A percentile compares a stretch with the other conserved stretches of the same genome.
These are phyloP conservation scores for Vickermania spadyakhi DNA, from an alignment of 208 protist genomes.

Conservation along the genomic window DNA sequence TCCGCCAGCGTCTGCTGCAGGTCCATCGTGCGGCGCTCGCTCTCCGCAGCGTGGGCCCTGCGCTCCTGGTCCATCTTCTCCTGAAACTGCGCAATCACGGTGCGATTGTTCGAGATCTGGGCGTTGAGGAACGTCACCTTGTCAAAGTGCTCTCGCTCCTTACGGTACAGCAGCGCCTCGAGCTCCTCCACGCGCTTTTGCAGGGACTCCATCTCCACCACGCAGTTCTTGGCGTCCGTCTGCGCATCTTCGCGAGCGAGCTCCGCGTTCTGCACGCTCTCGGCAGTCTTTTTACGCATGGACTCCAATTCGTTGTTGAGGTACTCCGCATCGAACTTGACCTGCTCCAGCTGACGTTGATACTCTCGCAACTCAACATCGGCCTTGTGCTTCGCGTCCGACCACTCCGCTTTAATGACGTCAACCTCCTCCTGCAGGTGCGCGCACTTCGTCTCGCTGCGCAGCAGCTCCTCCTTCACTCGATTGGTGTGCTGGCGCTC, in stretches of 20 bases:
- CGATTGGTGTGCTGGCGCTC: conserved; percentile 18
- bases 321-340: conserved; percentile 75
- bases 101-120: conserved; percentile 74
- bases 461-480: conserved; percentile 26
- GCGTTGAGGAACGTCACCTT: conserved; percentile 84
- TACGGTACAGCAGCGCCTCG: conserved; percentile 43
- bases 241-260: conserved; percentile 13
- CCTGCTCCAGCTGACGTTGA: conserved; percentile 69
- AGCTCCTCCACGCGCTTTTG: conserved; percentile 59
- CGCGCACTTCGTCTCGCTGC: conserved; percentile 24
- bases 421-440: conserved; percentile 42
- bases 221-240: conserved; percentile 17
- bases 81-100: conserved; percentile 56
- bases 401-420: conserved; percentile 19
- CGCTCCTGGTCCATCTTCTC: conserved; percentile 42
- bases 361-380: conserved; percentile 55
- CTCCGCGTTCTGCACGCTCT: conserved; percentile 26
- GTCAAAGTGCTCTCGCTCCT: conserved; percentile 75
- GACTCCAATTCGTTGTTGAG: conserved; percentile 53
- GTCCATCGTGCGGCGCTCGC: conserved; percentile 19
- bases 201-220: conserved; percentile 50
- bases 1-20: conserved; percentile 21
- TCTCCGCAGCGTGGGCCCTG: conserved; percentile 22
- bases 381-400: conserved; percentile 18
- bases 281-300: conserved; percentile 23